phyloP scores from a whole-genome alignment of 495 filamentous ascomycete species.

The Achaetomiella virescens region DNA sequence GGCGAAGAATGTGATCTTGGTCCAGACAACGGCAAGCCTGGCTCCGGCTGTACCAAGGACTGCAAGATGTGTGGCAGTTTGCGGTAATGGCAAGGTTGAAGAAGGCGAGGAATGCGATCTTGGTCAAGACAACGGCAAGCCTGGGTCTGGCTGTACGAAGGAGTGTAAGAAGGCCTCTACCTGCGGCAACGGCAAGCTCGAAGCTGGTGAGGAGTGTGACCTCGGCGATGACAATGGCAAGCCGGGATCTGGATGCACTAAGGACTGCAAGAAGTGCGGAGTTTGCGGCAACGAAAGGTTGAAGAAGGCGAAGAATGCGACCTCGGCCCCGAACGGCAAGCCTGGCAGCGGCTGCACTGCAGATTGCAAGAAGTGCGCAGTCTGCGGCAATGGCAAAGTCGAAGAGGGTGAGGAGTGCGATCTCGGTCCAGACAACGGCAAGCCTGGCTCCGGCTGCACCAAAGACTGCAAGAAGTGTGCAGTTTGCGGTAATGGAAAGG shows the following conservation, averaged over 20 bases:
- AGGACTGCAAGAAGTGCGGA: conserved; percentile 6
- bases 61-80: conserved; percentile 1
- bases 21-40: conserved; percentile 9
- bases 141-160: conserved; percentile 2
- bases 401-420: conserved; percentile 10
- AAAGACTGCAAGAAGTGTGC: conserved; percentile 4
- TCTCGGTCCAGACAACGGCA: conserved; percentile 7
- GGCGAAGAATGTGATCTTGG: conserved; percentile 15
- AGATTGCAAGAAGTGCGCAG: conserved; percentile 3
- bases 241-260: conserved; percentile 8
- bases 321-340: conserved; percentile 11
- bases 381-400: not conserved
- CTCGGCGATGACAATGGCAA: conserved; percentile 8
- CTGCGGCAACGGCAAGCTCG: conserved; percentile 13
- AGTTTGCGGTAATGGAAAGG: conserved; percentile 11
- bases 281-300: conserved; percentile 7
- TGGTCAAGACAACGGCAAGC: conserved; percentile 6
- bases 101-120: conserved; percentile 8
- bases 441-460: conserved; percentile 9
- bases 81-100: conserved; percentile 10
- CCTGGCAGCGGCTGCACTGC: conserved; percentile 6
- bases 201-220: conserved; percentile 8
- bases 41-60: conserved; percentile 2
- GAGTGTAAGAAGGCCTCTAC: conserved; percentile 1
- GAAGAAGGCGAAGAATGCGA: conserved; percentile 15